Evolutionary conservation across 768 basidiomycete genomes (phyloP), one percentile per base, ranked within the genome.

Genomic region (Amanita muscaria): DNA sequence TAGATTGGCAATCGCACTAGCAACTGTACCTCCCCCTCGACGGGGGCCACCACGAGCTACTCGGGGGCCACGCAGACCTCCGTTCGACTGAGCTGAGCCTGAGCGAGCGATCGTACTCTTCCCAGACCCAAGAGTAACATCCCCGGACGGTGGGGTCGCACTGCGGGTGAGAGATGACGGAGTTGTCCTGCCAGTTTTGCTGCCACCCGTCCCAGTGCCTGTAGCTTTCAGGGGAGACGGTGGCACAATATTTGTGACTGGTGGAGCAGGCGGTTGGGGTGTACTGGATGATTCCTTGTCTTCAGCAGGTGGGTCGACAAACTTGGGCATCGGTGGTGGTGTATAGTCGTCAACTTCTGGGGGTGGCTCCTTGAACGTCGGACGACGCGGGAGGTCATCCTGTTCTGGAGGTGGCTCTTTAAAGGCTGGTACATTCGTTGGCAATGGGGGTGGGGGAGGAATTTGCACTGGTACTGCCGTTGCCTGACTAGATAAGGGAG

Each of bases 401-500:
- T 64, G 53, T 55, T 80, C 80, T 1, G 77, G 76, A 27, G 78
- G 76, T 2, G 80, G 81, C 39, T 79, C 78, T 56, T 67, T 80
- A 63, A 81, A 83, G 1, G 56, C 34, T 11, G 64, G 62, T 43
- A 9, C 12, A 10, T 24, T 24, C 22, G 35, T 32, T 19, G 19
- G 34, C 16, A 27, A 71, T 69, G 44, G 45, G 9, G 53, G 52
- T 25, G 52, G 63, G 34, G 56, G 62, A 3, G 64, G 63, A 18
- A 63, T 56, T 14, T 64, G 60, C 11, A 61, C 55, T 5, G 55
- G 47, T 11, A 52, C 32, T 31, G 53, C 34, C 16, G 49, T 40
- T 6, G 50, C 47, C 19, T 53, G 42, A 21, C 18, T 27, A 25
- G n/a, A n/a, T n/a, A n/a, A n/a, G n/a, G 52, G 38, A 6, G 58